These are phyloP conservation scores for Talaromyces amestolkiae DNA, from an alignment of 2,329 filamentous ascomycete genomes.

Conservation along the genomic window DNA sequence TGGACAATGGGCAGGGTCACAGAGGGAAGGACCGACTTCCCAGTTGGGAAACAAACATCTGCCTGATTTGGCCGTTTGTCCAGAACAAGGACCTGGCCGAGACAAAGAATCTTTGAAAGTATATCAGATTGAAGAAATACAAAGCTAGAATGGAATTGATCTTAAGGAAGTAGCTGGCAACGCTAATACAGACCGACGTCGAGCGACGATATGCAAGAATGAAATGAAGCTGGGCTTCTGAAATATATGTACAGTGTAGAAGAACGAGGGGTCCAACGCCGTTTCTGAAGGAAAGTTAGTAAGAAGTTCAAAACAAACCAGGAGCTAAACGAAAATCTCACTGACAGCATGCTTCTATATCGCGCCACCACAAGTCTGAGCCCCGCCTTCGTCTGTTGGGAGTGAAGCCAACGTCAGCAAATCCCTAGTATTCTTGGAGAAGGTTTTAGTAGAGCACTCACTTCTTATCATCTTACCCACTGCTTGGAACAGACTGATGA, in stretches of 20 bases:
- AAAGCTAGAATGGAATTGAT: neutral
- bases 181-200: neutral
- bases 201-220: neutral
- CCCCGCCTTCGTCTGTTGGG: slow-evolving; percentile 34
- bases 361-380: slow-evolving; percentile 29
- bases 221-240: slow-evolving; percentile 2
- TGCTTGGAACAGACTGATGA: slow-evolving; percentile 72
- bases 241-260: slow-evolving; percentile 3
- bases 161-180: neutral
- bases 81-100: neutral
- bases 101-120: neutral
- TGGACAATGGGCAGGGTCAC: neutral
- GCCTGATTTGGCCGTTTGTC: neutral
- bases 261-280: neutral
- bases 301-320: neutral
- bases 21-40: neutral
- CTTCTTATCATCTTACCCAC: slow-evolving; percentile 62
- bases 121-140: slow-evolving; percentile 2
- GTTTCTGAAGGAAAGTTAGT: neutral
- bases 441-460: slow-evolving; percentile 26
- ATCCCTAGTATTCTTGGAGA: neutral
- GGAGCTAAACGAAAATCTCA: neutral
- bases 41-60: neutral
- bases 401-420: slow-evolving; percentile 19
- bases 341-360: slow-evolving; percentile 18